Evolutionary conservation across 305 asterid species (phyloP).

Genomic region (Solanum chacoense): DNA sequence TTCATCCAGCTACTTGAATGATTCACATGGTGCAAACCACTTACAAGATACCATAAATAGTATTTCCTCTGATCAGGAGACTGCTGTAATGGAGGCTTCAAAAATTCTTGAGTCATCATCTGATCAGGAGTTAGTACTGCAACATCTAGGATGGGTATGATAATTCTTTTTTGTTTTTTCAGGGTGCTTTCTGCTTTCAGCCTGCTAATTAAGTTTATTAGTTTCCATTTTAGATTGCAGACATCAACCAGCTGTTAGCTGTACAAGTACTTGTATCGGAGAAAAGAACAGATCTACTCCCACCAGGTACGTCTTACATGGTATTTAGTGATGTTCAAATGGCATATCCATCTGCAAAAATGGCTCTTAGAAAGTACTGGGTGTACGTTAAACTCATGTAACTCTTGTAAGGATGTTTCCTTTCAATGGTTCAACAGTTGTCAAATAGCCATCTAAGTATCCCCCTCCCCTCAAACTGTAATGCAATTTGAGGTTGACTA

Average conservation of each 20-base stretch:
- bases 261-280: slow-evolving; percentile 81
- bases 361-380: background rate
- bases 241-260: slow-evolving; percentile 67
- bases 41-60: slow-evolving; percentile 29
- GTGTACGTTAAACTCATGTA: background rate
- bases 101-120: slow-evolving; percentile 78
- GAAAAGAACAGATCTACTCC: slow-evolving; percentile 45
- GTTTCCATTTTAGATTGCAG: slow-evolving; percentile 63
- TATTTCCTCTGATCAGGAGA: slow-evolving; percentile 30
- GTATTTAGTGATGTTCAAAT: background rate
- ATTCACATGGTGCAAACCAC: slow-evolving; percentile 31
- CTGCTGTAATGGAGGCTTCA: slow-evolving; percentile 75
- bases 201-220: slow-evolving; percentile 5
- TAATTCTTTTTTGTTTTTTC: slow-evolving; percentile 6
- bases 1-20: slow-evolving; percentile 33
- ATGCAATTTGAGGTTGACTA: background rate
- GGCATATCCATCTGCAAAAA: background rate
- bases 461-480: background rate
- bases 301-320: slow-evolving; percentile 57
- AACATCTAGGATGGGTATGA: slow-evolving; percentile 95
- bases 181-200: slow-evolving; percentile 8
- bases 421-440: background rate
- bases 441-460: background rate
- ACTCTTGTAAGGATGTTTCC: background rate
- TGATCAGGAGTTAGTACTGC: slow-evolving; percentile 80